Conservation (phyloP, 345 rosid species). For the Clarkia xantiana region DNA sequence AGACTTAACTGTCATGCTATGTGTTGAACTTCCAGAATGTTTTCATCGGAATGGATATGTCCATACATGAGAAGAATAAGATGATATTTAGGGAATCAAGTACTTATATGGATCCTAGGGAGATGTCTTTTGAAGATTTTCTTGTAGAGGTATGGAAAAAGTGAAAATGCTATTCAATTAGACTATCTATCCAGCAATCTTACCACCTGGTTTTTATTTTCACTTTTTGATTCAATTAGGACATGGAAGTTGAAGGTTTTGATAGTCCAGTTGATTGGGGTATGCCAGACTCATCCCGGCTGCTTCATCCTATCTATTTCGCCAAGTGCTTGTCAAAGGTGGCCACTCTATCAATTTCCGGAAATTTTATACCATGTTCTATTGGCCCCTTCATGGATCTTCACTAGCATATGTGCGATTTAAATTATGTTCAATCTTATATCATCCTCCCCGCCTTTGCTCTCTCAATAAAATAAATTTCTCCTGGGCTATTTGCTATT, state of each 20-base stretch:
- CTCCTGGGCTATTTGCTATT: too few relatives aligned
- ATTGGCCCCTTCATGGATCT: too few relatives aligned
- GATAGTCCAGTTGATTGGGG: constrained; percentile 80
- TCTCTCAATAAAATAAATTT: too few relatives aligned
- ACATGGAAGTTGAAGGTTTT: constrained; percentile 47
- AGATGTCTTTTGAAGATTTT: constrained; percentile 43
- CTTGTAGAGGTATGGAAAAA: constrained; percentile 47
- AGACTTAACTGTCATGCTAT: neutral
- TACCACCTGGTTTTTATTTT: neutral
- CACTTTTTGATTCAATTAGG: constrained; percentile 29
- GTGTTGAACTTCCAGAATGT: constrained; percentile 38
- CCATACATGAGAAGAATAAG: constrained; percentile 36
- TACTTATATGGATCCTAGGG: constrained; percentile 28
- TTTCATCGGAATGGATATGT: constrained; percentile 70
- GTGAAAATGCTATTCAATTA: neutral
- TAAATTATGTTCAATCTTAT: too few relatives aligned
- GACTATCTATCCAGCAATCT: neutral
- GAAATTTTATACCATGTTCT: too few relatives aligned
- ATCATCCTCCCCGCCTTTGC: too few relatives aligned
- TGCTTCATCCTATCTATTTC: constrained; percentile 75
- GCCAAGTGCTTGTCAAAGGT: constrained; percentile 87
- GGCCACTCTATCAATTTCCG: constrained; percentile 2
- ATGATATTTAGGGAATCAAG: constrained; percentile 29
- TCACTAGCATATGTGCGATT: too few relatives aligned
- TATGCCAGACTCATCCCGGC: constrained; percentile 54